phyloP scores from a whole-genome alignment of 169 alveolate species.

The Toxoplasma gondii region DNA sequence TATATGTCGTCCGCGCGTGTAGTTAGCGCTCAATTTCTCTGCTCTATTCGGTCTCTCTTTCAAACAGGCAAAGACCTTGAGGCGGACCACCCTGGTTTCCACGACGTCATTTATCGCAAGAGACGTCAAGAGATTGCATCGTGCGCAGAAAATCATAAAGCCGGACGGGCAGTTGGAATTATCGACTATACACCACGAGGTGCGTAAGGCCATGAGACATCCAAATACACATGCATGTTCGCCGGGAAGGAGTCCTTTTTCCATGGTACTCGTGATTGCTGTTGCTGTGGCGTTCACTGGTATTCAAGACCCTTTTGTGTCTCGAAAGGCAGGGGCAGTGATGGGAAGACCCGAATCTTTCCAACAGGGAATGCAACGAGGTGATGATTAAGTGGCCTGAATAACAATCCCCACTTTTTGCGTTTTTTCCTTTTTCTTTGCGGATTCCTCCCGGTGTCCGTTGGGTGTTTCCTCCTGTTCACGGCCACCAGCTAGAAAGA shows the following conservation, averaged over 20 bases:
- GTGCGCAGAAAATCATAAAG: slow-evolving; percentile 55
- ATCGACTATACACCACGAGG: slow-evolving; percentile 69
- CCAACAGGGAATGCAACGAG: too few species aligned
- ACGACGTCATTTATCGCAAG: slow-evolving; percentile 70
- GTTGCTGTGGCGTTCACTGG: too few species aligned
- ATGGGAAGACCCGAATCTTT: too few species aligned
- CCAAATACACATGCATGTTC: background rate
- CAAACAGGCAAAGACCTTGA: slow-evolving; percentile 63
- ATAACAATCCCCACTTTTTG: too few species aligned
- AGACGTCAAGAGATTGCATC: slow-evolving; percentile 76
- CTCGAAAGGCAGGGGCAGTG: too few species aligned
- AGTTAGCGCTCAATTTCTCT: background rate
- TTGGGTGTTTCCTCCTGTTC: too few species aligned
- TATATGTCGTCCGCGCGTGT: background rate
- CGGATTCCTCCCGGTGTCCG: too few species aligned
- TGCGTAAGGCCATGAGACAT: background rate
- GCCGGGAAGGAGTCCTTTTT: background rate
- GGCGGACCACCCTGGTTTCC: slow-evolving; percentile 78
- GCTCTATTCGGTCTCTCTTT: background rate
- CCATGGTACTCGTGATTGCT: too few species aligned
- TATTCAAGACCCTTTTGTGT: too few species aligned
- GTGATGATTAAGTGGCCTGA: too few species aligned
- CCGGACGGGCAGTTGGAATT: slow-evolving; percentile 46
- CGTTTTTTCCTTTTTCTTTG: too few species aligned
- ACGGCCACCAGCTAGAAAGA: too few species aligned